phyloP scores from a whole-genome alignment of 148 eudicot genomes.

The Amaranthus palmeri region DNA sequence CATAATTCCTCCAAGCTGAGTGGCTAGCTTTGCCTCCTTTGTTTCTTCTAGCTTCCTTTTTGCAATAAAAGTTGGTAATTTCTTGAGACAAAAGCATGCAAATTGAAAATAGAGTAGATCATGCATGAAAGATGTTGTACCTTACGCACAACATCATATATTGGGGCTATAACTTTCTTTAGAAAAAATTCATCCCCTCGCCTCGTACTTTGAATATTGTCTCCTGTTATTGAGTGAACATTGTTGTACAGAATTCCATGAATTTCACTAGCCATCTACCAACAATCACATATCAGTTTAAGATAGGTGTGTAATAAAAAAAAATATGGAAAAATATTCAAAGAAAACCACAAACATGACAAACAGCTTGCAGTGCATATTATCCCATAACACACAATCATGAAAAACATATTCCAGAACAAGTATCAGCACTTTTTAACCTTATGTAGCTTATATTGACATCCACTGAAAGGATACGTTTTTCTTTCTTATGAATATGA shows the following conservation, averaged over 20 bases:
- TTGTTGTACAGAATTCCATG: constrained; percentile 51
- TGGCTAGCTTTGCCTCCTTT: constrained; percentile 90
- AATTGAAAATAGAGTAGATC: constrained; percentile 1
- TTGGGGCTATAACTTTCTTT: constrained; percentile 67
- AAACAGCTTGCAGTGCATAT: background rate
- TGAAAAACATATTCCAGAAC: background rate
- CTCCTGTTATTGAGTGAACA: constrained; percentile 53
- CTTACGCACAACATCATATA: constrained; percentile 76
- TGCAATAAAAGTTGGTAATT: constrained; percentile 10
- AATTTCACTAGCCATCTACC: constrained; percentile 72
- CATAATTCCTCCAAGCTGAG: constrained; percentile 97
- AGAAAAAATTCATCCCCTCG: constrained; percentile 63
- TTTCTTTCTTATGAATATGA: no score
- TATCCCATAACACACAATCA: background rate
- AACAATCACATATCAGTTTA: constrained; percentile 2
- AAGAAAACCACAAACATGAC: background rate
- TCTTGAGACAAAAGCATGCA: constrained; percentile 1
- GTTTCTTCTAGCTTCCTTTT: constrained; percentile 77
- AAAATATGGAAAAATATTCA: background rate
- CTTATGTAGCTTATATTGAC: background rate
- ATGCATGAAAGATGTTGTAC: constrained; percentile 30
- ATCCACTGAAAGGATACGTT: no score
- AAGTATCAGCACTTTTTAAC: background rate
- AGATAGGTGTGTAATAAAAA: background rate
- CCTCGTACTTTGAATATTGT: constrained; percentile 39